Percentiles rank a stretch among this genome's conserved stretches.
phyloP scores from a whole-genome alignment of 345 rosid species.

The Chamaenerion angustifolium region DNA sequence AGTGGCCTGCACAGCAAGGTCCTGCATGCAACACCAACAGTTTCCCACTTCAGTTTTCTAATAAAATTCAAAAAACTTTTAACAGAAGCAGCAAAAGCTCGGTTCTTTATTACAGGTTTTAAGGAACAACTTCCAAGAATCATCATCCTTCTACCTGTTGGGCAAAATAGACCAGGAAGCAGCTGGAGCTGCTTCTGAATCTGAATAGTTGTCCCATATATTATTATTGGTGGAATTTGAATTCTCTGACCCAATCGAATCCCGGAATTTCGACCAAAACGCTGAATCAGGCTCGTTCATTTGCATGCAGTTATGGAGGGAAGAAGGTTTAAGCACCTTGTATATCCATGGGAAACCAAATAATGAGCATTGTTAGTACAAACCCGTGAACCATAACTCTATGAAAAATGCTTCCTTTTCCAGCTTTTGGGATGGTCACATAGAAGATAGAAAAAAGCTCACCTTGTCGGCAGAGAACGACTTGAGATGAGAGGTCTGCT shows the following conservation, averaged over 20 bases:
- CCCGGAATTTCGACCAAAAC: conserved; percentile 44
- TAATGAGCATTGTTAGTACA: neutral
- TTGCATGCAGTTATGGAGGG: conserved; percentile 73
- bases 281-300: conserved; percentile 47
- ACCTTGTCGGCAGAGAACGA: too few species aligned
- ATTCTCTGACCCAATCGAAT: conserved; percentile 50
- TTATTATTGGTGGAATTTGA: conserved; percentile 41
- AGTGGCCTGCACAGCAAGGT: conserved; percentile 68
- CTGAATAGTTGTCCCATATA: conserved; percentile 74
- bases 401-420: too few species aligned
- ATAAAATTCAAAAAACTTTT: too few species aligned
- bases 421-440: too few species aligned
- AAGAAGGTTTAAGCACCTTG: conserved; percentile 54
- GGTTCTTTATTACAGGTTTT: too few species aligned
- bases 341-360: neutral
- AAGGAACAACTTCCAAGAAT: too few species aligned
- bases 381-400: neutral
- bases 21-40: conserved; percentile 26
- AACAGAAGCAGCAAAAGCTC: too few species aligned
- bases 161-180: conserved; percentile 90
- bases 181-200: conserved; percentile 93
- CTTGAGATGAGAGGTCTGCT: too few species aligned
- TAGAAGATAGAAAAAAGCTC: too few species aligned
- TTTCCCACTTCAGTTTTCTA: too few species aligned
- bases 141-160: conserved; percentile 32